Evolutionary conservation across 257 asterid species (phyloP).

Genomic region (Penstemon davidsonii): DNA sequence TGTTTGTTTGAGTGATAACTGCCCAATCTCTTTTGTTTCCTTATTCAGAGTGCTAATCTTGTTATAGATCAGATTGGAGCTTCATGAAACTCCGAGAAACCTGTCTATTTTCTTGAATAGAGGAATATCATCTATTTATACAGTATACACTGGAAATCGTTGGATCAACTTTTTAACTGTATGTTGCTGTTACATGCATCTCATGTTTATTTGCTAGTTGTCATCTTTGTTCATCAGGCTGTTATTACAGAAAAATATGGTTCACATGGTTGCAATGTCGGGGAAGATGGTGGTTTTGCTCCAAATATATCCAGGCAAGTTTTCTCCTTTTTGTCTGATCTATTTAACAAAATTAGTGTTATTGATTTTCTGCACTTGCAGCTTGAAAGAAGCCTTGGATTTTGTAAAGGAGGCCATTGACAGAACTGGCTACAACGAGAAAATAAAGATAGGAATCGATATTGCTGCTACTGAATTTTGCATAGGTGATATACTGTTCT

Average conservation of each 20-base stretch:
- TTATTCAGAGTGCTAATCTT: slow-evolving; percentile 12
- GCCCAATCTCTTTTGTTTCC: slow-evolving; percentile 15
- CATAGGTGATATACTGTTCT: slow-evolving; percentile 59
- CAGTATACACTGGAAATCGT: neutral
- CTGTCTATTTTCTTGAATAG: slow-evolving; percentile 1
- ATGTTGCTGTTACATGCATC: slow-evolving; percentile 20
- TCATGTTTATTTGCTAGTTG: slow-evolving; percentile 11
- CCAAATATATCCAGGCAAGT: slow-evolving; percentile 91
- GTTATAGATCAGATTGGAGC: slow-evolving; percentile 20
- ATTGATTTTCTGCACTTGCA: slow-evolving; percentile 41
- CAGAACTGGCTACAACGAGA: slow-evolving; percentile 81
- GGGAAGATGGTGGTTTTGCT: slow-evolving; percentile 97
- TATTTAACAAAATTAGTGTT: slow-evolving; percentile 24
- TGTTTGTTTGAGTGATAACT: slow-evolving; percentile 5
- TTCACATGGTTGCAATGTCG: slow-evolving; percentile 83
- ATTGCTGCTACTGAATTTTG: slow-evolving; percentile 94
- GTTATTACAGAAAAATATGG: slow-evolving; percentile 79
- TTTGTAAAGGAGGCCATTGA: slow-evolving; percentile 91
- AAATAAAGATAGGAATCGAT: slow-evolving; percentile 88
- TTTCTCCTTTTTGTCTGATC: slow-evolving; percentile 26
- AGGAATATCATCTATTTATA: neutral
- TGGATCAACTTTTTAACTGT: neutral
- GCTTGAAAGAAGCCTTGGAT: slow-evolving; percentile 92
- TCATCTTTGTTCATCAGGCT: slow-evolving; percentile 57
- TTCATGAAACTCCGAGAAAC: slow-evolving; percentile 9